Conservation (phyloP, 2,329 filamentous ascomycete genomes). For the Clarireedia paspali region DNA sequence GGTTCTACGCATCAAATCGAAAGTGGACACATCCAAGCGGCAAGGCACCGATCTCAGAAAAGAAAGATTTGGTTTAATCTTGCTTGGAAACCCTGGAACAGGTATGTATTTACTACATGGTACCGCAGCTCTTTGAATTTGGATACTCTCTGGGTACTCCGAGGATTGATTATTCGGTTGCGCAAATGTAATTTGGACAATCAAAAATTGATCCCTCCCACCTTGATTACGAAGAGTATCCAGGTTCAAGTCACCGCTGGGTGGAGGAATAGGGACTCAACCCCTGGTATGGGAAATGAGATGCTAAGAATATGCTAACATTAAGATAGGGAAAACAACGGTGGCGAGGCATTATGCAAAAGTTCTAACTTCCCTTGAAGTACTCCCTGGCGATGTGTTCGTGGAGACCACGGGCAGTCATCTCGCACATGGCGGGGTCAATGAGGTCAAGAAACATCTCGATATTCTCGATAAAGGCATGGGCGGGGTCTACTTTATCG, state of each 20-base stretch:
- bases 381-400: conserved; percentile 52
- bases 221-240: too few relatives aligned
- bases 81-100: conserved; percentile 71
- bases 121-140: not conserved
- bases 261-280: not conserved
- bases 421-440: conserved; percentile 55
- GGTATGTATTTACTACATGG: conserved; percentile 34
- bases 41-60: conserved; percentile 47
- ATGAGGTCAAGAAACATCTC: conserved; percentile 48
- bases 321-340: conserved; percentile 64
- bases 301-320: conserved; percentile 24
- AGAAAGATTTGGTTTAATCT: conserved; percentile 53
- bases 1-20: conserved; percentile 55
- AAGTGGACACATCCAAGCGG: conserved; percentile 50
- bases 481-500: conserved; percentile 70
- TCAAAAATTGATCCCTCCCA: too few relatives aligned
- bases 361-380: conserved; percentile 54
- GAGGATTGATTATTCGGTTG: too few relatives aligned
- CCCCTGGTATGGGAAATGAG: not conserved
- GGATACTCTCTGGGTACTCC: too few relatives aligned
- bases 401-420: conserved; percentile 61
- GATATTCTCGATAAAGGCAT: conserved; percentile 49
- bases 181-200: too few relatives aligned
- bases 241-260: not conserved
- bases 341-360: conserved; percentile 63